Conservation (phyloP, 2,329 filamentous ascomycete species). For the Trichoderma sp. region DNA sequence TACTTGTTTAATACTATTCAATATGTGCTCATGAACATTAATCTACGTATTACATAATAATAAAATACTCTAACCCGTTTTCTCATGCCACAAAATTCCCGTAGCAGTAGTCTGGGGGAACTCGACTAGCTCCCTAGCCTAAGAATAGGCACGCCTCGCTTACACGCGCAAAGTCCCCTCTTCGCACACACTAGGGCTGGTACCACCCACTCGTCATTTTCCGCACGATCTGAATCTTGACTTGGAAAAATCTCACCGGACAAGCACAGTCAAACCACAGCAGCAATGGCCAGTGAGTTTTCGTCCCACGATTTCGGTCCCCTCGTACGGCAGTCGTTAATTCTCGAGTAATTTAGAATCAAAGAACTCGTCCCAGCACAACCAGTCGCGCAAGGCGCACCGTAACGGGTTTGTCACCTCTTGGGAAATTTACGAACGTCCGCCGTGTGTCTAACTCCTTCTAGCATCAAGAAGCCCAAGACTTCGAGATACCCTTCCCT, state of each 20-base stretch:
- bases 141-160: slow-evolving; percentile 8
- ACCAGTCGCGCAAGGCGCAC: slow-evolving; percentile 98
- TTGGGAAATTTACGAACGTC: background rate
- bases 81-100: background rate
- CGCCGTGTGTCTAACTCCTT: slow-evolving; percentile 24
- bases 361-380: slow-evolving; percentile 99
- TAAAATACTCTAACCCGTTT: background rate
- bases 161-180: slow-evolving; percentile 6
- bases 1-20: background rate
- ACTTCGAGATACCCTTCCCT: slow-evolving; percentile 98
- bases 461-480: slow-evolving; percentile 99
- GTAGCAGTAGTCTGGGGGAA: background rate
- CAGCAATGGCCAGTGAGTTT: slow-evolving; percentile 15
- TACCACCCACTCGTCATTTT: slow-evolving; percentile 14
- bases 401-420: slow-evolving; percentile 80
- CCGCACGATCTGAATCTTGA: slow-evolving; percentile 16
- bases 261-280: slow-evolving; percentile 12
- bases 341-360: slow-evolving; percentile 64
- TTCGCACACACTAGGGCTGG: slow-evolving; percentile 17
- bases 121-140: background rate
- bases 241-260: slow-evolving; percentile 14
- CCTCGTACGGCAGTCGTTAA: background rate
- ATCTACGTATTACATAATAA: background rate
- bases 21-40: background rate
- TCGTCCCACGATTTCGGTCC: background rate